A percentile compares a stretch with the other conserved stretches of the same genome.
These are phyloP conservation scores for Cladophialophora chaetospira DNA, from an alignment of 2,329 filamentous ascomycete genomes.

Conservation along the genomic window DNA sequence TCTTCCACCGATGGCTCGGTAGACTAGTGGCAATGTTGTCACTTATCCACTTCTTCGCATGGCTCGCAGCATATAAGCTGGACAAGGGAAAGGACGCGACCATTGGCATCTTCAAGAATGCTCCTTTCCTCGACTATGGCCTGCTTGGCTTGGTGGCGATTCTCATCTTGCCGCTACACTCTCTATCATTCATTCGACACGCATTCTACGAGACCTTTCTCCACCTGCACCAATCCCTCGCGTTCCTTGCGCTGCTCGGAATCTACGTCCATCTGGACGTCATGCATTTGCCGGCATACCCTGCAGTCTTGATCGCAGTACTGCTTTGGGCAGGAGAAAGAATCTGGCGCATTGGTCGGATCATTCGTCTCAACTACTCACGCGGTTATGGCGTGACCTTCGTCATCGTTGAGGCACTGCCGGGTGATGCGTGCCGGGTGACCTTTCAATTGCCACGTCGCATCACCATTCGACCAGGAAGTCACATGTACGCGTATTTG, in stretches of 20 bases:
- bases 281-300: slow-evolving; percentile 45
- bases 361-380: slow-evolving; percentile 56
- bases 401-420: slow-evolving; percentile 60
- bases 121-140: slow-evolving; percentile 49
- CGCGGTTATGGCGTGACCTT: slow-evolving; percentile 51
- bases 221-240: slow-evolving; percentile 50
- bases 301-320: slow-evolving; percentile 43
- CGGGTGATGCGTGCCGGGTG: slow-evolving; percentile 61
- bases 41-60: slow-evolving; percentile 71
- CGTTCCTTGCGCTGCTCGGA: slow-evolving; percentile 46
- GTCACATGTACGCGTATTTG: slow-evolving; percentile 63
- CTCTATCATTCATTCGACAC: slow-evolving; percentile 48
- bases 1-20: slow-evolving; percentile 81
- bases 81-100: slow-evolving; percentile 61
- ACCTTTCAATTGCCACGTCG: slow-evolving; percentile 61
- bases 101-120: slow-evolving; percentile 38
- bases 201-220: slow-evolving; percentile 52
- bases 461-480: slow-evolving; percentile 57
- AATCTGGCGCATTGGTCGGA: slow-evolving; percentile 49
- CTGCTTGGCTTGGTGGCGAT: slow-evolving; percentile 47
- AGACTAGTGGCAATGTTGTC: slow-evolving; percentile 72
- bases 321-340: slow-evolving; percentile 48
- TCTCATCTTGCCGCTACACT: slow-evolving; percentile 46
- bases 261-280: slow-evolving; percentile 48
- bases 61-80: slow-evolving; percentile 72